Evolutionary conservation across 202 grass and related monocot species (phyloP), one percentile per base, ranked within the genome.

Genomic region (Panicum hallii): DNA sequence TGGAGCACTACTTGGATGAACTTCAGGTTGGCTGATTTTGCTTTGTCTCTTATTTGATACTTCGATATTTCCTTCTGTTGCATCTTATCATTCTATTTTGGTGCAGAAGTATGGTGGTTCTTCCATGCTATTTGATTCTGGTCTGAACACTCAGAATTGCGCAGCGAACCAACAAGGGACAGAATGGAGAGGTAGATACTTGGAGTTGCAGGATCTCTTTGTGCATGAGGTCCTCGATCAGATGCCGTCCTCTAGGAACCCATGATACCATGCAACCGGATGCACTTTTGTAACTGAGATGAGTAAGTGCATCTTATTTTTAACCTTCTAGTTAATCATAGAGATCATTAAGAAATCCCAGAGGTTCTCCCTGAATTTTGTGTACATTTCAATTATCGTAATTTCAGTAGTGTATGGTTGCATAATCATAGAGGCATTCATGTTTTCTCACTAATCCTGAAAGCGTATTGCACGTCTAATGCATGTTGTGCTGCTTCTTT

Each of bases 201-300:
- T 82, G 63, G 82, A 93, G 42, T 85, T 93, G 69, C 91, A 93
- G 63, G 86, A 90, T 80, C 67, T 93, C 41, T 90, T 84, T 80
- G 85, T 82, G 49, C 72, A 79, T 16, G 88, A 85, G 69, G 60
- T 90, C 67, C 79, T 90, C 28, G 32, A 84, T 79, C 82, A 89
- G 43, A 78, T 67, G 69, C 60, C 81, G 15, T 84, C 71, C 36
- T 80, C 64, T n/a, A 77, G 74, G 40, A 54, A 46, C 14, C 65
- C 26, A 54, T 79, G 70, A 87, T 70, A 60, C 7, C 8, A 23
- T 67, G 38, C 45, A 22, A 52, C n/a, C 66, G 58, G 58, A 78
- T 78, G 49, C 49, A 67, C 83, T 70, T 62, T 64, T 68, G 74
- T 57, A 22, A 69, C 41, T 79, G 63, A n/a, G 45, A 72, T 75